Evolutionary conservation across 192 early-diverging fungal species (phyloP), one percentile per base, ranked within the genome.

Genomic region (Backusella macrospora): DNA sequence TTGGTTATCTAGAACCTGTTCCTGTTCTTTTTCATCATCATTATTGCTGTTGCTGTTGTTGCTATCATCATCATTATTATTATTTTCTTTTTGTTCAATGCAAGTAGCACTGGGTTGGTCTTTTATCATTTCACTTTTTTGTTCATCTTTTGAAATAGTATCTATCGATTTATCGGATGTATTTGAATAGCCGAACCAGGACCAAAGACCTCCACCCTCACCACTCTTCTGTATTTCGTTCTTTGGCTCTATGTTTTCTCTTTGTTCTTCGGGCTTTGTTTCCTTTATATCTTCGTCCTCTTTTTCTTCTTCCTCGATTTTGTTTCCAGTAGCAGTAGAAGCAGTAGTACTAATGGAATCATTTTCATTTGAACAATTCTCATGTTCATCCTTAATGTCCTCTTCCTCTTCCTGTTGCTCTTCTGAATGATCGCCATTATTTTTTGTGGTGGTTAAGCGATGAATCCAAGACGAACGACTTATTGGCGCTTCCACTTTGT

Each of bases 391-490:
- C 10, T 59, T 59, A 26, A 13, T 23, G 29, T 34, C 29, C 2
- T 34, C 29, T 34, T 34, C 1, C 29, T 34, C 29, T 34, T 34
- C 29, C 2, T 34, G 29, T 52, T 5, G 49, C 18, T 66, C 38
- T 43, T 38, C n/a, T 43, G 65, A 5, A 12, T 66, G 37, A 5
- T 38, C 0, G 0, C 21, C 40, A n/a, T 21, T 66, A 1, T 13
- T 43, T 66, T 66, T 40, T 66, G 38, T 6, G n/a, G 65, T 21
- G 40, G 65, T 66, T 21, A 66, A 18, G n/a, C 40, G 37, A 39
- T 66, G 37, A 40, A 66, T 66, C 65, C 65, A 66, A 3, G 65
- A 66, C 6, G 65, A 66, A 42, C 40, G 65, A 21, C 65, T 66
- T 43, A 66, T 66, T 21, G 65, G 37, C 6, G 65, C 37, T 66